Evolutionary conservation across 2,329 filamentous ascomycete genomes (phyloP).

Genomic region (Torrubiellomyces zombiae): DNA sequence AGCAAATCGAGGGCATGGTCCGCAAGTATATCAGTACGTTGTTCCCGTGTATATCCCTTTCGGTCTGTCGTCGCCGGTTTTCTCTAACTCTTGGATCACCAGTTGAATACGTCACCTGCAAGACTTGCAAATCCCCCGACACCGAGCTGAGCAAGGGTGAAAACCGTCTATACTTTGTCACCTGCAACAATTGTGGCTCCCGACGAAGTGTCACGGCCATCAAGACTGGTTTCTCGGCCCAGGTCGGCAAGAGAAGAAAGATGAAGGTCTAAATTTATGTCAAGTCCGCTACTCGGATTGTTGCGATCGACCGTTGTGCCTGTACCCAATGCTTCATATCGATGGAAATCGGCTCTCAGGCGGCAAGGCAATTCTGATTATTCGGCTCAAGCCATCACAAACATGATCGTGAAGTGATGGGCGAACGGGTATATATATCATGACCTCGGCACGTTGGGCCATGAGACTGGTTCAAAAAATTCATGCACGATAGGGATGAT

Average conservation of each 20-base stretch:
- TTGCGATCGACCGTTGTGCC: no score
- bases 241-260: constrained; percentile 97
- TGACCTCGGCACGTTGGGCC: no score
- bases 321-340: no score
- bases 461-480: no score
- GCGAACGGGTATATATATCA: no score
- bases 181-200: constrained; percentile 69
- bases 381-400: no score
- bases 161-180: constrained; percentile 97
- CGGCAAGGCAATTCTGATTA: no score
- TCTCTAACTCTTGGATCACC: background rate
- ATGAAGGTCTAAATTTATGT: constrained; percentile 51
- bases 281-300: no score
- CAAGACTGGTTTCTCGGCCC: constrained; percentile 99
- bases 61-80: no score
- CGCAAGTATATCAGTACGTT: constrained; percentile 80
- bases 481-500: constrained; percentile 1
- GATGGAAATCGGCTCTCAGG: no score
- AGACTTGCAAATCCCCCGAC: constrained; percentile 88
- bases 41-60: no score
- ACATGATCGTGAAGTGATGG: no score
- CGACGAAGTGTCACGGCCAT: constrained; percentile 87
- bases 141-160: constrained; percentile 97
- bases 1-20: constrained; percentile 95
- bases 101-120: constrained; percentile 96